Conservation (phyloP, 257 asterid species). For the Parsonsia alboflavescens region DNA sequence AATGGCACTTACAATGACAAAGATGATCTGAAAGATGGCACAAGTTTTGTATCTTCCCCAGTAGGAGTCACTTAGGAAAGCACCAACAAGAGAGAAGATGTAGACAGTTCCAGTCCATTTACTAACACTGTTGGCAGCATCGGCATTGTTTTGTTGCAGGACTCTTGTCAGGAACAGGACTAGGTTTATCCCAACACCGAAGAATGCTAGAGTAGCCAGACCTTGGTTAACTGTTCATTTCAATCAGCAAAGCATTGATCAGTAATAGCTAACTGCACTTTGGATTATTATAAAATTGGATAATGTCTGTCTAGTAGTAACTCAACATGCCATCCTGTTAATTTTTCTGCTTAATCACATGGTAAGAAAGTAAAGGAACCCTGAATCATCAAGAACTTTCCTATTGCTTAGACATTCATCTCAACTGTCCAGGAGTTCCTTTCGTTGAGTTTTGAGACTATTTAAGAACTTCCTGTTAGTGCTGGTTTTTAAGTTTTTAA, state of each 20-base stretch:
- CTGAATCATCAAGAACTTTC: not conserved
- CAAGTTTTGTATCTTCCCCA: slow-evolving; percentile 96
- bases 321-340: not conserved
- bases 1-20: slow-evolving; percentile 50
- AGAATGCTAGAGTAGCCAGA: slow-evolving; percentile 87
- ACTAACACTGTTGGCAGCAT: slow-evolving; percentile 91
- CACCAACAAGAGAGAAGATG: slow-evolving; percentile 95
- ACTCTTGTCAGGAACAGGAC: slow-evolving; percentile 88
- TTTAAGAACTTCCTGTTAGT: too few species aligned
- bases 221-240: slow-evolving; percentile 78
- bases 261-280: not conserved
- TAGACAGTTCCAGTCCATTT: slow-evolving; percentile 97
- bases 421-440: not conserved
- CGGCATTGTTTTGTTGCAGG: slow-evolving; percentile 73
- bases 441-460: not conserved
- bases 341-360: not conserved
- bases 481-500: not conserved
- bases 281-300: not conserved
- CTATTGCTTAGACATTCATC: not conserved
- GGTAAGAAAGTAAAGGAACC: not conserved
- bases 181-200: slow-evolving; percentile 89
- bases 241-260: not conserved
- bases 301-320: not conserved
- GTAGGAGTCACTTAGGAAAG: slow-evolving; percentile 88
- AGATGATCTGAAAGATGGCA: slow-evolving; percentile 75